Evolutionary conservation across 305 asterid species (phyloP), one percentile per base, ranked within the genome.

Genomic region (Plantago lanceolata): DNA sequence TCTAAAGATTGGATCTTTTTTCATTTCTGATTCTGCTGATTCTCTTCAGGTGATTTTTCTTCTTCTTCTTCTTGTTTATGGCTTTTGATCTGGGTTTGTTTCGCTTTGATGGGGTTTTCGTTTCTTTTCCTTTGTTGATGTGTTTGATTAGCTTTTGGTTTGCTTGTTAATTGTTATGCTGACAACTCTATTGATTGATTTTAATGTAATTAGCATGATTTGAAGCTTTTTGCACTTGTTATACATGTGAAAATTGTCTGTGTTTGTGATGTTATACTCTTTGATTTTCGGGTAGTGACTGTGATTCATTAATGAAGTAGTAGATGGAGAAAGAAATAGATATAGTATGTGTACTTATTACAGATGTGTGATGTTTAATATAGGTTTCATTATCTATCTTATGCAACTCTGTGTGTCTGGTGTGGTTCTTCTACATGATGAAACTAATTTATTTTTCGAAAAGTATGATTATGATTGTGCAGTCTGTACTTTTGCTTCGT

Each of bases 21-120:
- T 11, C 15, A 13, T 40, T 3, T 40, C 47, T 3, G 3, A 2
- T 14, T 37, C n/a, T n/a, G n/a, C 44, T 37, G 44, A 37, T 12
- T 12, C 47, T 40, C 15, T 2, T 37, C 16, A 40, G 47, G 47
- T 40, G 47, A 40, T 11, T 40, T 40, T 29, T 29, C 28, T 24
- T 24, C 28, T 29, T 29, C 3, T 29, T 8, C 16, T n/a, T 7
- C 2, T 8, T n/a, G 44, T 56, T 56, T 56, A 6, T 55, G 19
- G 59, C 18, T 26, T 28, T 29, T 56, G 44, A 29, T 56, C 19
- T n/a, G 19, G 20, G 57, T 20, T 21, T 6, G 48, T 31, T 0
- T 40, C 29, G 29, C 70, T 52, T 57, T 56, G 70, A 69, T 71
- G 65, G 71, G 59, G 44, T 56, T 56, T 28, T 13, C 19, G 15